Conservation (phyloP, 2,329 filamentous ascomycete species). For the Colletotrichum lentis region DNA sequence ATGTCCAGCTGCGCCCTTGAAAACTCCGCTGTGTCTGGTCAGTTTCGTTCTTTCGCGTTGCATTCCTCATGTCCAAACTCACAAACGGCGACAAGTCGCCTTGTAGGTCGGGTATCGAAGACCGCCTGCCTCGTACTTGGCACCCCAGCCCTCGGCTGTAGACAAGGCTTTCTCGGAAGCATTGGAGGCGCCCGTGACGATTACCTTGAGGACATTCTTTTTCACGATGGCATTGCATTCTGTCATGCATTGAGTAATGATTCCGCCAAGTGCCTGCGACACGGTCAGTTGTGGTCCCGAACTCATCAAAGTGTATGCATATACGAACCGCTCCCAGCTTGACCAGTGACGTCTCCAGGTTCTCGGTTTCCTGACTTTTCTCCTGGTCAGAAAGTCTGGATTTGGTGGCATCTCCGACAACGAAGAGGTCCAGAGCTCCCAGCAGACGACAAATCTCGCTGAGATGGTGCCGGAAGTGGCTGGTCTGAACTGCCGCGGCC, state of each 20-base stretch:
- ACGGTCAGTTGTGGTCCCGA: neutral
- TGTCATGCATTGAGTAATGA: neutral
- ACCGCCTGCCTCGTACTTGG: constrained; percentile 24
- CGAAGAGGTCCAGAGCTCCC: constrained; percentile 14
- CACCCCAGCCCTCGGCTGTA: constrained; percentile 47
- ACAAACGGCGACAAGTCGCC: constrained; percentile 57
- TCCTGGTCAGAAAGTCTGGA: constrained; percentile 16
- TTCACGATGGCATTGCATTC: neutral
- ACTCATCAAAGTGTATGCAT: neutral
- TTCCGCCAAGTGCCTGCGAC: constrained; percentile 5
- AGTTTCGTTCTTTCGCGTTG: neutral
- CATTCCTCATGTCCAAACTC: constrained; percentile 41
- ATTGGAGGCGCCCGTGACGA: neutral
- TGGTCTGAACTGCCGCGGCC: constrained; percentile 51
- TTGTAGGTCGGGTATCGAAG: constrained; percentile 41
- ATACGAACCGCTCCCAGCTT: constrained; percentile 14
- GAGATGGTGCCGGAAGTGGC: constrained; percentile 6
- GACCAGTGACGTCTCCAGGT: neutral
- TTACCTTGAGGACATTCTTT: neutral
- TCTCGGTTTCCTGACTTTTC: neutral
- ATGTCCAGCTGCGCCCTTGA: constrained; percentile 16
- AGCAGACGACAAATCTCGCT: constrained; percentile 10
- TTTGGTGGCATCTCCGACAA: neutral
- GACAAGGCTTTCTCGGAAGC: constrained; percentile 8
- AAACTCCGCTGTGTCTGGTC: constrained; percentile 2